phyloP scores from a whole-genome alignment of 768 basidiomycete genomes.

The Naganishia randhawae region DNA sequence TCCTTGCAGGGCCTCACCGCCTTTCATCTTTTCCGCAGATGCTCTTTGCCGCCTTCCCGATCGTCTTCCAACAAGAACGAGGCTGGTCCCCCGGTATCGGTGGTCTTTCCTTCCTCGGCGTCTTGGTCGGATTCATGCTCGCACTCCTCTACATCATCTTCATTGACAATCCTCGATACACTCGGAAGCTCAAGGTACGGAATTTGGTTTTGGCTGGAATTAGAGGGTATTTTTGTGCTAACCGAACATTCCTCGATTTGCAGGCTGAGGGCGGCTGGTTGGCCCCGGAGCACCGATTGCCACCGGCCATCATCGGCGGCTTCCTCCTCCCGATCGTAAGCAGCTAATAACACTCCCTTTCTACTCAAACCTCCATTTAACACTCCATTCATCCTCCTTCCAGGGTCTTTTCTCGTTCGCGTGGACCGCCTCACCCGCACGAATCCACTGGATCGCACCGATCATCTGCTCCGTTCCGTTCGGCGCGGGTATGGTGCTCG shows the following conservation, averaged over 20 bases:
- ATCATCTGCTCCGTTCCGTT: conserved; percentile 67
- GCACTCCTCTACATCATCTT: conserved; percentile 39
- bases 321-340: conserved; percentile 47
- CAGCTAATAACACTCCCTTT: background rate
- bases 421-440: conserved; percentile 33
- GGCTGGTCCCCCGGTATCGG: conserved; percentile 52
- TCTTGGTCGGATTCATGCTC: conserved; percentile 46
- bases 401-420: conserved; percentile 39
- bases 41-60: conserved; percentile 52
- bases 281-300: conserved; percentile 53
- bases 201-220: background rate
- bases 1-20: background rate
- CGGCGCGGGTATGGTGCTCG: conserved; percentile 60
- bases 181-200: conserved; percentile 37
- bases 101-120: conserved; percentile 51
- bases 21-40: conserved; percentile 31
- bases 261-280: conserved; percentile 38
- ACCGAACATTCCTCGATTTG: background rate
- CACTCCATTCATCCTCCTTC: background rate
- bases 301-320: conserved; percentile 50
- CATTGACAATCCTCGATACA: conserved; percentile 50
- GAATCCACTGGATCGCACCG: conserved; percentile 64
- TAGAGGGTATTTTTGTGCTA: background rate
- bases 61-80: conserved; percentile 50
- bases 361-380: too few species aligned